A percentile compares a stretch with the other conserved stretches of the same genome.
Evolutionary conservation across 2,329 filamentous ascomycete species (phyloP).

Genomic region (Aspergillus transmontanensis): DNA sequence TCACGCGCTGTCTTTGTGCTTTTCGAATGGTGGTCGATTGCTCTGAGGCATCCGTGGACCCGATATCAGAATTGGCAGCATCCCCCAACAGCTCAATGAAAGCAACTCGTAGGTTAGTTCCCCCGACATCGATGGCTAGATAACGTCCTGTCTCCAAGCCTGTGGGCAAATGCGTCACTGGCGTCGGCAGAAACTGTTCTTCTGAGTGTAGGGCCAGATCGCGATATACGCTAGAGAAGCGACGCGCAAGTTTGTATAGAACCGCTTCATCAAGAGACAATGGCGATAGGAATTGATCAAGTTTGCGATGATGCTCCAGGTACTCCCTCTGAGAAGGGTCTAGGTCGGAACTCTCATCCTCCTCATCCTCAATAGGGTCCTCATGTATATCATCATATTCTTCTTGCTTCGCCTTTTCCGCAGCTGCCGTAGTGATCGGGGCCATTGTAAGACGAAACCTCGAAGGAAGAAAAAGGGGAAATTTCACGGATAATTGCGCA

Average conservation of each 20-base stretch:
- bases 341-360: conserved; percentile 33
- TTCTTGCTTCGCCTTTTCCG: conserved; percentile 30
- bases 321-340: conserved; percentile 33
- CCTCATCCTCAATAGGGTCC: conserved; percentile 37
- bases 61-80: conserved; percentile 38
- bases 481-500: conserved; percentile 3
- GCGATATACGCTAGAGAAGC: conserved; percentile 48
- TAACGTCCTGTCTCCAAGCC: conserved; percentile 58
- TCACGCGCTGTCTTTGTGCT: conserved; percentile 50
- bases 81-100: conserved; percentile 57
- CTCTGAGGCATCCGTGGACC: conserved; percentile 35
- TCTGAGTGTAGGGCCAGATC: conserved; percentile 48
- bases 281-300: conserved; percentile 46
- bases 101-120: conserved; percentile 58
- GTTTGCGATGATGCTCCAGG: conserved; percentile 34
- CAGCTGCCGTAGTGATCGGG: conserved; percentile 25
- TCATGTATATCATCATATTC: conserved; percentile 32
- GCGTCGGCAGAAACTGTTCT: conserved; percentile 51
- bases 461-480: neutral
- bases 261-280: conserved; percentile 44
- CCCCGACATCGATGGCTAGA: conserved; percentile 60
- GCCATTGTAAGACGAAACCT: conserved; percentile 24
- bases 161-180: conserved; percentile 49
- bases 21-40: conserved; percentile 49
- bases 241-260: conserved; percentile 49